Evolutionary conservation across 495 filamentous ascomycete genomes (phyloP).

Genomic region (Pseudoneurospora amorphoporcata): DNA sequence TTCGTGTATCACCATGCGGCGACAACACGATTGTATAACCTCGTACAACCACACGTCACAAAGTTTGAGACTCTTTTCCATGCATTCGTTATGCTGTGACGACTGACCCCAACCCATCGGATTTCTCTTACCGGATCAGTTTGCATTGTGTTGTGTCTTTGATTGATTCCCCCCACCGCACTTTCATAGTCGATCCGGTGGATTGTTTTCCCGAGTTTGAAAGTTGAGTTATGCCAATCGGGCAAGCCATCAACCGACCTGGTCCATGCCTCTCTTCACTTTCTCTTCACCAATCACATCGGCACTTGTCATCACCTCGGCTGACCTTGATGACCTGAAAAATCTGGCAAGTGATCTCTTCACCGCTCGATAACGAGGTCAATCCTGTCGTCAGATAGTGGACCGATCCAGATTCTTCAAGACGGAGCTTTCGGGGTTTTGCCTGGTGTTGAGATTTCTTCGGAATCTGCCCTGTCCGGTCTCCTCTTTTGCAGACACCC

Average conservation of each 20-base stretch:
- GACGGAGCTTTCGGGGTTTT: background rate
- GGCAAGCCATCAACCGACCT: too few relatives aligned
- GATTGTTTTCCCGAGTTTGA: background rate
- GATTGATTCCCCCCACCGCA: background rate
- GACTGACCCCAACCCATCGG: background rate
- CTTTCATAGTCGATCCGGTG: background rate
- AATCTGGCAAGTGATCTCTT: background rate
- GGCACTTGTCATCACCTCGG: background rate
- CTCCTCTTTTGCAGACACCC: background rate
- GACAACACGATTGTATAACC: background rate
- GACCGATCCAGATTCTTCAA: background rate
- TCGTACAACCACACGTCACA: background rate
- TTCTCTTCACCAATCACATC: background rate
- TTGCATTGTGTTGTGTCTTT: background rate
- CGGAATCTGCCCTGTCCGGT: background rate
- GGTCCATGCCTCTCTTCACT: background rate
- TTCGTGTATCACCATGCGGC: background rate
- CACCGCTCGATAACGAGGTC: background rate
- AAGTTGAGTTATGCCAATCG: too few relatives aligned
- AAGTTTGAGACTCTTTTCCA: background rate
- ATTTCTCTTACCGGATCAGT: background rate
- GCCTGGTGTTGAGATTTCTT: background rate
- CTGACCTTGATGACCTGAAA: background rate
- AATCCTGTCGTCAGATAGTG: background rate
- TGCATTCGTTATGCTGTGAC: background rate